Percentiles rank a stretch among this genome's conserved stretches.
phyloP scores from a whole-genome alignment of 768 basidiomycete genomes.

The Phylloporus sp. region DNA sequence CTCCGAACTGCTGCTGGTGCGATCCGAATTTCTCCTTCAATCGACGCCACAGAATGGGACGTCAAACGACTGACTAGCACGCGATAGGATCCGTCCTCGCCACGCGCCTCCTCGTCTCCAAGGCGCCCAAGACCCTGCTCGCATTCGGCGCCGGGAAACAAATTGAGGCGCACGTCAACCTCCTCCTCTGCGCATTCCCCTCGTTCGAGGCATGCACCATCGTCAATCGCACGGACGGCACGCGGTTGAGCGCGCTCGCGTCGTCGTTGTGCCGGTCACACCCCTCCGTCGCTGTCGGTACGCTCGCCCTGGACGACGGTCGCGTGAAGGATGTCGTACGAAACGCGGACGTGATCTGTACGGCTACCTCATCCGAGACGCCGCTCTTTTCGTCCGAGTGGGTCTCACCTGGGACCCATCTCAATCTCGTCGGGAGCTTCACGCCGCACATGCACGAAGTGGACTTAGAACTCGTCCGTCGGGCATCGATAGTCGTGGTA shows the following conservation, averaged over 20 bases:
- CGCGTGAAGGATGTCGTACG: conserved; percentile 12
- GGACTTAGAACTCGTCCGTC: conserved; percentile 48
- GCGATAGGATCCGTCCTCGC: conserved; percentile 63
- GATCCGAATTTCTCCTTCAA: background rate
- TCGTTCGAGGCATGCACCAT: conserved; percentile 52
- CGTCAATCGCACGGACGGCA: conserved; percentile 54
- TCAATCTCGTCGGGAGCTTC: conserved; percentile 80
- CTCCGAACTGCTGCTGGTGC: conserved; percentile 77
- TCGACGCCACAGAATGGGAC: background rate
- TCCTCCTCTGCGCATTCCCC: conserved; percentile 55
- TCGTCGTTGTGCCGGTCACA: conserved; percentile 24
- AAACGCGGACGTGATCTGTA: conserved; percentile 50
- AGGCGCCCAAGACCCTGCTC: conserved; percentile 42
- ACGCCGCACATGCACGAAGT: conserved; percentile 79
- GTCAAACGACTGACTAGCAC: background rate
- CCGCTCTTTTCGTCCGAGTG: conserved; percentile 69
- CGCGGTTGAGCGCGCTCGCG: conserved; percentile 41
- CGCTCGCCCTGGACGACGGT: conserved; percentile 6
- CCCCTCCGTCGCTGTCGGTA: conserved; percentile 21
- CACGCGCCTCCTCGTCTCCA: conserved; percentile 45
- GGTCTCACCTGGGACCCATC: conserved; percentile 57
- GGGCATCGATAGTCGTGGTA: conserved; percentile 59
- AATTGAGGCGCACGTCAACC: conserved; percentile 56
- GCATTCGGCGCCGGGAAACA: conserved; percentile 75
- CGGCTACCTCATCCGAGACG: conserved; percentile 63